Conservation (phyloP, 441 rosid genomes). For the Adansonia rubrostipa region DNA sequence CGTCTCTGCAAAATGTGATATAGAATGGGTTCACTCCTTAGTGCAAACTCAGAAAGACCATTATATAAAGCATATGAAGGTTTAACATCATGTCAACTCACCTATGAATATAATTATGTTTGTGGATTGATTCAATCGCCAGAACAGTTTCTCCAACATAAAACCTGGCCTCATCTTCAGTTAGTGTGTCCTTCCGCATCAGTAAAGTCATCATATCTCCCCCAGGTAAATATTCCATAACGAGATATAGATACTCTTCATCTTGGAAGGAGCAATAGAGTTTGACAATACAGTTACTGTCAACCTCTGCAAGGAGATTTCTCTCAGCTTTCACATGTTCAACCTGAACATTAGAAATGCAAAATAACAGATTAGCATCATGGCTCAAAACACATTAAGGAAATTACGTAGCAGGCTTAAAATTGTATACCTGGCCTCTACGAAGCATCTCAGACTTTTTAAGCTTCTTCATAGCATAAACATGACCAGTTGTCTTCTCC, state of each 20-base stretch:
- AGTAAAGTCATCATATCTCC: slow-evolving; percentile 99
- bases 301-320: slow-evolving; percentile 97
- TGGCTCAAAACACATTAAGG: slow-evolving; percentile 4
- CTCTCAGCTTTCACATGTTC: slow-evolving; percentile 99
- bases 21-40: slow-evolving; percentile 14
- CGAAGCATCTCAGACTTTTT: slow-evolving; percentile 99
- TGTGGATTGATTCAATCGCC: slow-evolving; percentile 94
- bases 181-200: slow-evolving; percentile 89
- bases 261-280: slow-evolving; percentile 96
- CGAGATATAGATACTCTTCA: slow-evolving; percentile 86
- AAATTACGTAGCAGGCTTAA: slow-evolving; percentile 13
- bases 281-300: slow-evolving; percentile 92
- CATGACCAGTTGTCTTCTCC: slow-evolving; percentile 85
- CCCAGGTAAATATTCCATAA: slow-evolving; percentile 97
- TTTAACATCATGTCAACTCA: slow-evolving; percentile 30
- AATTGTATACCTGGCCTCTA: slow-evolving; percentile 75
- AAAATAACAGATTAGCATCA: slow-evolving; percentile 26
- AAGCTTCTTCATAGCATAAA: slow-evolving; percentile 95
- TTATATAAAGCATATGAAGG: background rate
- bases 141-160: slow-evolving; percentile 93
- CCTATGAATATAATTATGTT: slow-evolving; percentile 97
- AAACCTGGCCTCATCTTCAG: slow-evolving; percentile 93
- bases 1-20: slow-evolving; percentile 62
- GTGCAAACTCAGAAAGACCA: slow-evolving; percentile 15
- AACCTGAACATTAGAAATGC: slow-evolving; percentile 57